Evolutionary conservation across 139 green algal species (phyloP).

Genomic region (Chlamydomonas incerta): DNA sequence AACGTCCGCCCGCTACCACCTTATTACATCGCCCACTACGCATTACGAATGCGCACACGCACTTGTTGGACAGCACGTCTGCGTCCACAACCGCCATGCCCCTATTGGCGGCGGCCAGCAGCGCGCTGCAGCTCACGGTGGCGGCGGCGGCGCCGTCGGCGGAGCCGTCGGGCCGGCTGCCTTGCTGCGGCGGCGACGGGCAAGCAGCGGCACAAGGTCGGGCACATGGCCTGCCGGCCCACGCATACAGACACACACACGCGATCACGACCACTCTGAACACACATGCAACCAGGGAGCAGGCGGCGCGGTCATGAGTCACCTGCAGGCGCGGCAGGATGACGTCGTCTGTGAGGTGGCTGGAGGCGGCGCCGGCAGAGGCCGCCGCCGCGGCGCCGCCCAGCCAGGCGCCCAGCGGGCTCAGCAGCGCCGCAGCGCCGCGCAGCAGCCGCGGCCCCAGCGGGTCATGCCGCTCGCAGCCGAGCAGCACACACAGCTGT

Average conservation of each 20-base stretch:
- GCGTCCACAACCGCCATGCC: slow-evolving; percentile 34
- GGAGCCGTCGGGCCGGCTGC: neutral
- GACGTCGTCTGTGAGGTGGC: slow-evolving; percentile 7
- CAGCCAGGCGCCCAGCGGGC: neutral
- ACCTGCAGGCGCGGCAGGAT: slow-evolving; percentile 12
- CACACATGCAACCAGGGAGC: too few species aligned
- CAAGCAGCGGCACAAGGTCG: too few species aligned
- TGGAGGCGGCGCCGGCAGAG: neutral
- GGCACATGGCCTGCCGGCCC: too few species aligned
- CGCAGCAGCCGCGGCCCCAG: slow-evolving; percentile 25
- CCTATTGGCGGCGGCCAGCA: slow-evolving; percentile 20
- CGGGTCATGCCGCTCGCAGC: neutral
- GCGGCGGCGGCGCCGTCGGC: neutral
- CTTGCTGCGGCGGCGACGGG: neutral
- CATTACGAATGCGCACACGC: too few species aligned
- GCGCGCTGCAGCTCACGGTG: neutral
- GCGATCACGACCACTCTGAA: too few species aligned
- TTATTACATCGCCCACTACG: too few species aligned
- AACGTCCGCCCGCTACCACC: too few species aligned
- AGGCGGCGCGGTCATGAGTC: too few species aligned
- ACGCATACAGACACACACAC: too few species aligned
- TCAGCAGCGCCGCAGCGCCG: neutral
- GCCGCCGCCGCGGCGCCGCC: neutral
- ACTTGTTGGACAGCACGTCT: slow-evolving; percentile 22
- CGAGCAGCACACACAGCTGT: slow-evolving; percentile 28